Conservation (phyloP, 2,329 filamentous ascomycete species). For the Alternaria atra region DNA sequence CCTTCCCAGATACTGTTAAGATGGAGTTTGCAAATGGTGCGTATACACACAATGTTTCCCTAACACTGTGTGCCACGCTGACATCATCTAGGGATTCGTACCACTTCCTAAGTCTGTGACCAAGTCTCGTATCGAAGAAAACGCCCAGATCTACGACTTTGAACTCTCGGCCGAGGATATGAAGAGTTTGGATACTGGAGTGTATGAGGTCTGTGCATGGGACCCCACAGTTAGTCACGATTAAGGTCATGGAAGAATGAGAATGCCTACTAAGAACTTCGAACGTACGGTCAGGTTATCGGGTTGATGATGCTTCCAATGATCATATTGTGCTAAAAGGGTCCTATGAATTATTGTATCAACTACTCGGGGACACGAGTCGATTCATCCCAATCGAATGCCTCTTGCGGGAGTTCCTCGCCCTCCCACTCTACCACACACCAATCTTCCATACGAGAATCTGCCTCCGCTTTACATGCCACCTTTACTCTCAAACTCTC, state of each 20-base stretch:
- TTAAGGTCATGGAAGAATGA: constrained; percentile 25
- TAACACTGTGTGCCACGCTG: not conserved
- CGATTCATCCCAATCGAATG: not conserved
- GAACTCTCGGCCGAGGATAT: constrained; percentile 67
- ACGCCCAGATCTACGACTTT: constrained; percentile 68
- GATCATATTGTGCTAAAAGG: not conserved
- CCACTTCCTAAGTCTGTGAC: constrained; percentile 71
- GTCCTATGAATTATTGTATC: not conserved
- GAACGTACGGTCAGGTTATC: not conserved
- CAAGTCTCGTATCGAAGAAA: constrained; percentile 67
- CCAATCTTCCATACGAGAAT: constrained; percentile 1
- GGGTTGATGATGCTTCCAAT: not conserved
- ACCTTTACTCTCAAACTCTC: constrained; percentile 5
- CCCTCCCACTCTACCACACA: constrained; percentile 3
- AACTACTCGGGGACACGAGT: not conserved
- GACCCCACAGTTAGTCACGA: constrained; percentile 61
- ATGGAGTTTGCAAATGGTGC: constrained; percentile 62
- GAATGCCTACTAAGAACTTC: not conserved
- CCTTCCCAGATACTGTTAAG: constrained; percentile 66
- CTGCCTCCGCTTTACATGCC: constrained; percentile 10
- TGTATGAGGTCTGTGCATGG: constrained; percentile 68
- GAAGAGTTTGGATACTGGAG: constrained; percentile 62
- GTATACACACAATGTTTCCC: not conserved
- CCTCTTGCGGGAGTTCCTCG: not conserved
- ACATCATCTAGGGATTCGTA: constrained; percentile 62